A percentile compares a stretch with the other conserved stretches of the same genome.
phyloP scores from a whole-genome alignment of 2,329 filamentous ascomycete species.

The Botrytis squamosa region DNA sequence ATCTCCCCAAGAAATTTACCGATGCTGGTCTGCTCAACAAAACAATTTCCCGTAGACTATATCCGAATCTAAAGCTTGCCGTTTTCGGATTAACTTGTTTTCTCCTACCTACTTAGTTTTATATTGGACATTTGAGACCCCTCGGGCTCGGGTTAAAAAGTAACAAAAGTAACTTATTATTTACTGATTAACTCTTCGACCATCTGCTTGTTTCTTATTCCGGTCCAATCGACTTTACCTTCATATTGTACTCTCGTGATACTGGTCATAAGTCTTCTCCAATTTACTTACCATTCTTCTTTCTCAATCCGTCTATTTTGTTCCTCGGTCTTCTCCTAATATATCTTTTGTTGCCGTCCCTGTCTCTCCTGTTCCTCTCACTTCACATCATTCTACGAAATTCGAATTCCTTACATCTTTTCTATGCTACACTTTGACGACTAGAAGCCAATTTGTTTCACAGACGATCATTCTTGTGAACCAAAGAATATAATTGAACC shows the following conservation, averaged over 20 bases:
- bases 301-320: not conserved
- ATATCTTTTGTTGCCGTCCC: not conserved
- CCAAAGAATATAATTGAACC: conserved; percentile 3
- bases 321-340: not conserved
- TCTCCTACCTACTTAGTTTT: not conserved
- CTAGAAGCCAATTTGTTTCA: not conserved
- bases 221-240: conserved; percentile 15
- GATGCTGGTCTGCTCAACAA: conserved; percentile 7
- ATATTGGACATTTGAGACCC: not conserved
- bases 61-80: not conserved
- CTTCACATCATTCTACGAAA: not conserved
- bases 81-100: not conserved
- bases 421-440: not conserved
- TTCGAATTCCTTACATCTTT: not conserved
- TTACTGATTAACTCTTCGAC: not conserved
- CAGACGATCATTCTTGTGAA: not conserved
- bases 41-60: not conserved
- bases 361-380: too few species aligned
- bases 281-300: not conserved
- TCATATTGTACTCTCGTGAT: conserved; percentile 13
- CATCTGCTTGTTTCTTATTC: not conserved
- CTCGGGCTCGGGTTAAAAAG: conserved; percentile 1
- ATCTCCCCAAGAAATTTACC: not conserved
- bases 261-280: conserved; percentile 18
- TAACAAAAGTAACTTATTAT: not conserved